Conservation (phyloP, 2,329 filamentous ascomycete genomes). For the Curvularia lunata region DNA sequence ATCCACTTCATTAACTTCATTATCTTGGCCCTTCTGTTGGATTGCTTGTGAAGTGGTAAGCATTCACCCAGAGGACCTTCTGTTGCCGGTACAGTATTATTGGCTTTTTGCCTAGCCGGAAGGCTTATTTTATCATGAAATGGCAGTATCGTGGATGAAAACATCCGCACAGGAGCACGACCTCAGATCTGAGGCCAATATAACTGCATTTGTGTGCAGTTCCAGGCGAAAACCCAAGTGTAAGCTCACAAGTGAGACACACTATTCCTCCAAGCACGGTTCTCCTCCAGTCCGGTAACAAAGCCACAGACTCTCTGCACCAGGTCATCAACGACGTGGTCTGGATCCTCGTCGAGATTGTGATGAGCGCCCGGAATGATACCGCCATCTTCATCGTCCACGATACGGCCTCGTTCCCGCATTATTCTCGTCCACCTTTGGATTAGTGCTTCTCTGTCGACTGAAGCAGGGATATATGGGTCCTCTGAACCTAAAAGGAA, state of each 20-base stretch:
- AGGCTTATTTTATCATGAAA: background rate
- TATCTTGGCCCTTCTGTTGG: background rate
- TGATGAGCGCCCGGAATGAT: constrained; percentile 59
- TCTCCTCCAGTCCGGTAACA: constrained; percentile 40
- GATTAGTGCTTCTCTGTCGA: constrained; percentile 66
- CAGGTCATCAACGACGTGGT: constrained; percentile 57
- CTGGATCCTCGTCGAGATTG: constrained; percentile 57
- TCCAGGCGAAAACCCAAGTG: too few species aligned
- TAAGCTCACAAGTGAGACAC: constrained; percentile 4
- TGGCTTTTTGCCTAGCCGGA: background rate
- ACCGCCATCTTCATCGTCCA: constrained; percentile 58
- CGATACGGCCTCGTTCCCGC: constrained; percentile 52
- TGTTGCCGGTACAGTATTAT: background rate
- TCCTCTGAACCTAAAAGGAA: constrained; percentile 71
- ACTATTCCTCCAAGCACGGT: constrained; percentile 3
- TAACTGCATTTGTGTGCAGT: background rate
- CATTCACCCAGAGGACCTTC: background rate
- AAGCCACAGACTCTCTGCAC: constrained; percentile 60
- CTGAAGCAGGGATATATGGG: constrained; percentile 64
- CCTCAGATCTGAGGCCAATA: background rate
- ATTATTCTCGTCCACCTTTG: constrained; percentile 61
- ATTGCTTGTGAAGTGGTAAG: background rate
- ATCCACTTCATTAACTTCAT: background rate
- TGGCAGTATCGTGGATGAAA: background rate
- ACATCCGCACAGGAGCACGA: background rate